Evolutionary conservation across 2,329 filamentous ascomycete genomes (phyloP).

Genomic region (Fusarium tricinctum): DNA sequence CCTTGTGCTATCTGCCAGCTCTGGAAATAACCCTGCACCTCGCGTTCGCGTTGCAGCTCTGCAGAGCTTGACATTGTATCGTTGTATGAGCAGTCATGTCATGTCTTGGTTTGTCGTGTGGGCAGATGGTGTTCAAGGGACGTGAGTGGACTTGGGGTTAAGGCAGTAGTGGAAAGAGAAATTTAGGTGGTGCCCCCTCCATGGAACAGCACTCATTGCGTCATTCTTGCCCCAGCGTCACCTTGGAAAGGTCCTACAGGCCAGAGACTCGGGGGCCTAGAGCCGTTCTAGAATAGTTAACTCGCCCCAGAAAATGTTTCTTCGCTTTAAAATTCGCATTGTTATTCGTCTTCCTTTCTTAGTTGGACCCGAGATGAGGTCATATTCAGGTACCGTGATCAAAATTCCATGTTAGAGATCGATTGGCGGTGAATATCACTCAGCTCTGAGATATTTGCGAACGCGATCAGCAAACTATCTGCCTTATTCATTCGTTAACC

Average conservation of each 20-base stretch:
- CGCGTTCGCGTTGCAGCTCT: slow-evolving; percentile 52
- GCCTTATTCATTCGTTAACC: neutral
- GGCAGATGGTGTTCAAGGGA: neutral
- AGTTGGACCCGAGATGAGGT: slow-evolving; percentile 18
- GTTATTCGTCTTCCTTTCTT: neutral
- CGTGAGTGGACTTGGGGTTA: neutral
- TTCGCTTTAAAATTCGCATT: neutral
- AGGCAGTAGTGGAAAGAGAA: slow-evolving; percentile 11
- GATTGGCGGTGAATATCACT: slow-evolving; percentile 20
- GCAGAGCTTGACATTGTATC: slow-evolving; percentile 46
- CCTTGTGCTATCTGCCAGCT: slow-evolving; percentile 53
- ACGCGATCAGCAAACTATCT: slow-evolving; percentile 1
- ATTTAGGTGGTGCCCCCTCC: slow-evolving; percentile 18
- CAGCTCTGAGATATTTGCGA: slow-evolving; percentile 8
- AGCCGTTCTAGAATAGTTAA: slow-evolving; percentile 24
- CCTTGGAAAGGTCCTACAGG: slow-evolving; percentile 2
- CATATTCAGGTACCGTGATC: slow-evolving; percentile 10
- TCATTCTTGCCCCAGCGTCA: slow-evolving; percentile 36
- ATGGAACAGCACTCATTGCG: slow-evolving; percentile 18
- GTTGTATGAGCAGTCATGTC: slow-evolving; percentile 17
- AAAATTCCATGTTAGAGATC: slow-evolving; percentile 14
- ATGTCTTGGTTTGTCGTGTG: slow-evolving; percentile 24
- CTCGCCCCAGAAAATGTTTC: slow-evolving; percentile 4
- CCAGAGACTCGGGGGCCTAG: slow-evolving; percentile 6
- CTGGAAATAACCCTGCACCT: slow-evolving; percentile 52